Evolutionary conservation across 768 basidiomycete species (phyloP), one percentile per base, ranked within the genome.

Genomic region (Russula sp.): DNA sequence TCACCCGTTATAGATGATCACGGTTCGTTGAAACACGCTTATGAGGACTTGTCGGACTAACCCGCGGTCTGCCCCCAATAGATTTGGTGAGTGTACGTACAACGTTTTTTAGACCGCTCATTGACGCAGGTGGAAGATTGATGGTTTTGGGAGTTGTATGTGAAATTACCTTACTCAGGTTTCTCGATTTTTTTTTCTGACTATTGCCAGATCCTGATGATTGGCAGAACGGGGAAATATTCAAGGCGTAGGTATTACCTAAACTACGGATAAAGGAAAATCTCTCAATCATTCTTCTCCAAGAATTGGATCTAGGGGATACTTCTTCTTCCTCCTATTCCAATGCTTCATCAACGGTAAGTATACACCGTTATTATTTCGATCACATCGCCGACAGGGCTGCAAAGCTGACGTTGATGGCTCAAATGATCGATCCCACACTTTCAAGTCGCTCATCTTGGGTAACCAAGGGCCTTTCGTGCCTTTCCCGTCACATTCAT

Each of bases 271-370:
- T 18, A 50, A 49, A 18, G 30, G 48, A 36, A n/a, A 10, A 18
- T 38, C 2, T 40, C 32, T 26, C 16, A 61, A 44, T 44, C 26
- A 7, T 55, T 48, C 14, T 57, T 40, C 42, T 61, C 50, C 61
- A 64, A 92, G 89, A 8, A 90, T 98, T 60, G 96, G 95, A 7
- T 75, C 84, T 1, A 79, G 90, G 68, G 92, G 88, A 22, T 97
- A 94, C 76, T 95, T 95, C 74, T 95, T 87, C 79, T 99, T 87
- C 77, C 79, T 96, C 26, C 79, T 99, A 1, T 98, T 99, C 79
- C 96, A 99, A 69, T 92, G 90, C 69, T 95, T 95, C 74, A 84
- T 90, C 70, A 87, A 88, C 66, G 83, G 90, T 90, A 69, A 57
- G 82, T 57, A 18, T 28, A 67, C 48, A 24, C 58, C 9, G 18